Conservation (phyloP, 768 basidiomycete species). For the Fistulinella prunicolor region DNA sequence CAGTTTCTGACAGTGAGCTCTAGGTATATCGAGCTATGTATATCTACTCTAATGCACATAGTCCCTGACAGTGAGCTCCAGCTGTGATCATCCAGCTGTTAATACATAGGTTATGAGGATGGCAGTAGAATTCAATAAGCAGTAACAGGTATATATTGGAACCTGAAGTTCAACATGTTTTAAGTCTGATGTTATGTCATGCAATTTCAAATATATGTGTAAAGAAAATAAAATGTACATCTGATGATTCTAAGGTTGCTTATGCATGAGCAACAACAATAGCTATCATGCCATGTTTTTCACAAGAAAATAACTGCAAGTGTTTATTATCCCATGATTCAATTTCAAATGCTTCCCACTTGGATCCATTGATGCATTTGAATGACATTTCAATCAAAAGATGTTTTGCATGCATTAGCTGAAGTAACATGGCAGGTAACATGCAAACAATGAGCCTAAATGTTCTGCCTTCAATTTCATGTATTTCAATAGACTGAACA, state of each 20-base stretch:
- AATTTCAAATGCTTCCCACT: slow-evolving; percentile 6
- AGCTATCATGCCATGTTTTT: not conserved
- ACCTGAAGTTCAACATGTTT: too few species aligned
- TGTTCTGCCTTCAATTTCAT: not conserved
- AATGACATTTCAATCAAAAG: slow-evolving; percentile 4
- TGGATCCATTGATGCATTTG: not conserved
- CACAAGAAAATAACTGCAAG: not conserved
- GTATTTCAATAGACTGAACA: not conserved
- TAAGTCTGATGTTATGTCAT: not conserved
- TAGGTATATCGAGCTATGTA: too few species aligned
- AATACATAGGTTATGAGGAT: too few species aligned
- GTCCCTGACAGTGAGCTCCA: too few species aligned
- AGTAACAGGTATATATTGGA: too few species aligned
- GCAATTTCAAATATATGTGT: slow-evolving; percentile 2
- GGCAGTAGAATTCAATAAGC: too few species aligned
- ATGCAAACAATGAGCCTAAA: slow-evolving; percentile 2
- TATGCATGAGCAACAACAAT: slow-evolving; percentile 1
- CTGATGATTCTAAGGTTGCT: not conserved
- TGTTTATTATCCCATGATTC: not conserved
- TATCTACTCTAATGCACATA: too few species aligned
- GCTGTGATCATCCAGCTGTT: too few species aligned
- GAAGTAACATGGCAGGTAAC: not conserved
- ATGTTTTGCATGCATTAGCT: not conserved
- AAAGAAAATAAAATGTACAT: slow-evolving; percentile 1
- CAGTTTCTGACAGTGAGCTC: too few species aligned